phyloP scores from a whole-genome alignment of 108 stramenopile genomes.

The Chaetoceros muelleri region DNA sequence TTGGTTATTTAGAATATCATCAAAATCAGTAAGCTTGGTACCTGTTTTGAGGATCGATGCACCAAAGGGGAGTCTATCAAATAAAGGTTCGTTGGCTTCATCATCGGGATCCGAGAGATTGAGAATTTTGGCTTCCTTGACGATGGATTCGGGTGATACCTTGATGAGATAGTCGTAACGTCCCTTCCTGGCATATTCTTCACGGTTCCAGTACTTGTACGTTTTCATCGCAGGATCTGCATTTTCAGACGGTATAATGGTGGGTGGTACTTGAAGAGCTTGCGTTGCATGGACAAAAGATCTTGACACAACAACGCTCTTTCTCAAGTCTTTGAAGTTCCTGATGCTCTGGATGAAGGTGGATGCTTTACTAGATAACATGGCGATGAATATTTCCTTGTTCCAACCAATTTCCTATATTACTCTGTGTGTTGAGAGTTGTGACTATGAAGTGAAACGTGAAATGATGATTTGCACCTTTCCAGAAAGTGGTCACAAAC shows the following conservation, averaged over 20 bases:
- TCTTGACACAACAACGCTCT: too few relatives aligned
- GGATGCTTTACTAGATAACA: too few relatives aligned
- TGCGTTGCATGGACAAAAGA: too few relatives aligned
- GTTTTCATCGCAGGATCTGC: slow-evolving; percentile 36
- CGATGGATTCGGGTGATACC: slow-evolving; percentile 42
- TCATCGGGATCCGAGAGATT: background rate
- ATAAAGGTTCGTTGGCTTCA: background rate
- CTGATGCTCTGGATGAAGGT: too few relatives aligned
- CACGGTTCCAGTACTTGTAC: slow-evolving; percentile 66
- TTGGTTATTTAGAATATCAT: background rate
- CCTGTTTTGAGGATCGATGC: background rate
- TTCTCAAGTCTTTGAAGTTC: too few relatives aligned
- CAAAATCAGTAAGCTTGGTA: background rate
- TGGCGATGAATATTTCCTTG: too few relatives aligned
- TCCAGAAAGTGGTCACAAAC: too few relatives aligned
- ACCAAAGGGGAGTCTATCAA: background rate
- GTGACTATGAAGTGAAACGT: too few relatives aligned
- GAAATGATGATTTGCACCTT: too few relatives aligned
- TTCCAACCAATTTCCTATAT: too few relatives aligned
- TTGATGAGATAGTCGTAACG: slow-evolving; percentile 34
- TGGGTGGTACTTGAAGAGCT: too few relatives aligned
- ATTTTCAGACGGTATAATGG: background rate
- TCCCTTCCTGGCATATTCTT: slow-evolving; percentile 22
- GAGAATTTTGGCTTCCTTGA: slow-evolving; percentile 23
- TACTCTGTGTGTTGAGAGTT: too few relatives aligned